A percentile compares a stretch with the other conserved stretches of the same genome.
These are phyloP conservation scores for Nothopassalora personata DNA, from an alignment of 2,329 filamentous ascomycete species.

Conservation along the genomic window DNA sequence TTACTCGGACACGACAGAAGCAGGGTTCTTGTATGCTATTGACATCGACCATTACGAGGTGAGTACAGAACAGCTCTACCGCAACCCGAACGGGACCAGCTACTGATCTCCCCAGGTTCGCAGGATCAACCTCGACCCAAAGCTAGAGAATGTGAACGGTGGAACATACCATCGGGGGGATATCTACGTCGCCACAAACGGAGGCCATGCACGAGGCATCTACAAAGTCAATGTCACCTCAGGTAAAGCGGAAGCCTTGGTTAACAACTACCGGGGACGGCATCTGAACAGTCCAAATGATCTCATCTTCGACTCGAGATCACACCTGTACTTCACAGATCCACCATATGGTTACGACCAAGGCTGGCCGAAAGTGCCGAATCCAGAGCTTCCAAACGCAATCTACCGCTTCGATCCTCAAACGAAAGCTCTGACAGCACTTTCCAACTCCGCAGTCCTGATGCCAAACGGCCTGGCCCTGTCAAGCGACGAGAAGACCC, in stretches of 20 bases:
- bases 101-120: slow-evolving; percentile 7
- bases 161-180: slow-evolving; percentile 22
- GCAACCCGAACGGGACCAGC: not conserved
- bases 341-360: slow-evolving; percentile 39
- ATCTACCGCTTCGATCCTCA: slow-evolving; percentile 52
- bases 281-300: slow-evolving; percentile 59
- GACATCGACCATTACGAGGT: slow-evolving; percentile 20
- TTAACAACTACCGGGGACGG: slow-evolving; percentile 58
- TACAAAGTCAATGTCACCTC: slow-evolving; percentile 16
- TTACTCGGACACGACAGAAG: slow-evolving; percentile 23
- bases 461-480: slow-evolving; percentile 27
- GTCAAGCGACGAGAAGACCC: slow-evolving; percentile 20
- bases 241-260: slow-evolving; percentile 30
- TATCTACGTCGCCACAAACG: slow-evolving; percentile 25
- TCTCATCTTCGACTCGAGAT: slow-evolving; percentile 46
- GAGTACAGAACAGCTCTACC: not conserved
- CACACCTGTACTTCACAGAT: slow-evolving; percentile 28
- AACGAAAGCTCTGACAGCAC: slow-evolving; percentile 48
- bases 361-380: slow-evolving; percentile 47
- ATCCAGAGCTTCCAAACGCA: slow-evolving; percentile 50
- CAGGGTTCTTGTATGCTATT: slow-evolving; percentile 22
- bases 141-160: slow-evolving; percentile 24
- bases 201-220: slow-evolving; percentile 20
- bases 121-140: slow-evolving; percentile 17
- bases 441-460: slow-evolving; percentile 44